phyloP scores from a whole-genome alignment of 1,284 basidiomycete genomes.

The Inonotus obliquus region DNA sequence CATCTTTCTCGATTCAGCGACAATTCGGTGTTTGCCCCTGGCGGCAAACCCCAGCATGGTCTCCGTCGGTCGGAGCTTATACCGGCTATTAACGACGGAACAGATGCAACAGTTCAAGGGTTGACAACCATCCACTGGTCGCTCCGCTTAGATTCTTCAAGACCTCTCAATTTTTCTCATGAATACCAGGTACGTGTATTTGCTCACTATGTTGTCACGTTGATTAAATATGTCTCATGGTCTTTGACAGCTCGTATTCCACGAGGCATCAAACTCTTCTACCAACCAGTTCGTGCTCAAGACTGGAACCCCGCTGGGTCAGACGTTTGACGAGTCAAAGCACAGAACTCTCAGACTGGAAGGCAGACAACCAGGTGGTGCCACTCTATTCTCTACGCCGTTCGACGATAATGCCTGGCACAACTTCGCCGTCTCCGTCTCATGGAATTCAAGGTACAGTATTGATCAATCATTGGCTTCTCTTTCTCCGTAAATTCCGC shows the following conservation, averaged over 20 bases:
- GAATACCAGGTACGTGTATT: conserved; percentile 47
- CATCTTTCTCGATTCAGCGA: conserved; percentile 26
- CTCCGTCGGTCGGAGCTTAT: conserved; percentile 59
- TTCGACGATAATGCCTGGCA: conserved; percentile 47
- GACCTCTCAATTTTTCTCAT: conserved; percentile 47
- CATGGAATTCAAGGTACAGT: conserved; percentile 6
- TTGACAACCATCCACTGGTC: conserved; percentile 54
- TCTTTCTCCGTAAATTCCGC: conserved; percentile 44
- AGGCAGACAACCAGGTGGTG: not conserved
- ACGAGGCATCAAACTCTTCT: not conserved
- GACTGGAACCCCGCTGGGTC: not conserved
- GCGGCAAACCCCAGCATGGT: conserved; percentile 44
- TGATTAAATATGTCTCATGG: conserved; percentile 37
- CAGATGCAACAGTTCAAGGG: conserved; percentile 41
- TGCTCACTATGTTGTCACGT: not conserved
- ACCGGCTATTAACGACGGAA: conserved; percentile 37
- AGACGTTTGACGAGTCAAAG: not conserved
- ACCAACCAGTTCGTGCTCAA: conserved; percentile 5
- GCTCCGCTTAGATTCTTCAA: conserved; percentile 39
- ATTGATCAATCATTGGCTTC: conserved; percentile 33
- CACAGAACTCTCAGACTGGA: not conserved
- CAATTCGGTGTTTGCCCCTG: conserved; percentile 53
- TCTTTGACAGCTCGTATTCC: conserved; percentile 40
- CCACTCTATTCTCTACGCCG: conserved; percentile 38
- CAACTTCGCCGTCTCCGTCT: conserved; percentile 42